Base-by-base conservation (phyloP, 2,329 filamentous ascomycete species). In the Trichoderma harzianum region DNA sequence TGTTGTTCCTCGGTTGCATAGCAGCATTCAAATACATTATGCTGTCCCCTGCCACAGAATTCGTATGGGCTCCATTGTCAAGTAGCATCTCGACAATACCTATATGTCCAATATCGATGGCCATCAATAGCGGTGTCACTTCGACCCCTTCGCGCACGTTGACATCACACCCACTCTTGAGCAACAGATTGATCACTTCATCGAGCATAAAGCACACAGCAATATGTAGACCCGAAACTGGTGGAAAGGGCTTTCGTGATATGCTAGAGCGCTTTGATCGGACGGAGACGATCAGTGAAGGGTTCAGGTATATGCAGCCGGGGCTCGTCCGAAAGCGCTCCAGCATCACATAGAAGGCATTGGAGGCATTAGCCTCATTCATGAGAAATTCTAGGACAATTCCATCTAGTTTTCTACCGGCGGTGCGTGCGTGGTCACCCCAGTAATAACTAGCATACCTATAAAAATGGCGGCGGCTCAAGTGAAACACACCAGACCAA, bases 21-120 rank as follows among this genome's bases (percentile, higher is more conserved):
- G 47, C 47, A 24, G 14, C 1, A 14, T 0, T 4, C 47, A 53
- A 7, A 53, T 24, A 53, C 3, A 24, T 0, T 7, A 7, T 0
- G 47, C 47, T 53, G 1, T 3, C 2, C 21, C 11, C 21, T 14
- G n/a, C 0, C 21, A 3, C 11, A 24, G 0, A 1, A 14, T 21
- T 11, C 5, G 4, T 24, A 53, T 14, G 21, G 11, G 60, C 12
- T 26, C 36, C 60, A 26, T 43, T 43, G 8, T 63, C 36, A 18
- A 43, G 12, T 18, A 67, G 8, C 7, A 67, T 16, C 47, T 57
- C 30, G n/a, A 24, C 30, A 16, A 34, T 24, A 1, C 11, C n/a
- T 7, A 10, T 24, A 2, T 57, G n/a, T 34, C 64, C 43, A 6
- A 28, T 8, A 3, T 8, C 2, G 6, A 32, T 18, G 1, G 64